Evolutionary conservation across 345 rosid genomes (phyloP).

Genomic region (Populus deltoides): DNA sequence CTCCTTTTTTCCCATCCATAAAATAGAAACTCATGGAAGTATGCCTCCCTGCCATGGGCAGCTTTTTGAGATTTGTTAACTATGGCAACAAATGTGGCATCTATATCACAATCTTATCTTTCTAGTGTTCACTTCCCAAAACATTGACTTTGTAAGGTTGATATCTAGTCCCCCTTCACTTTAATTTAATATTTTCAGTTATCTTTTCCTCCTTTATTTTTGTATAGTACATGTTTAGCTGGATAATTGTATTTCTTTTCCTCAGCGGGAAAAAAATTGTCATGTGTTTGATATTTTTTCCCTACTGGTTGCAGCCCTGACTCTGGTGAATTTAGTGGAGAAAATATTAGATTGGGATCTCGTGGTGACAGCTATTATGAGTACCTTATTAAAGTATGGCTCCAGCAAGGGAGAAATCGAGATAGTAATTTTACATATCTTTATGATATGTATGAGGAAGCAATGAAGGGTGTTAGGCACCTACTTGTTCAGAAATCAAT

Average conservation of each 20-base stretch:
- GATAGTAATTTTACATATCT: conserved; percentile 58
- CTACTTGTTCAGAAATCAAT: conserved; percentile 76
- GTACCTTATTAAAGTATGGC: conserved; percentile 93
- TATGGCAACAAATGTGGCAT: no score
- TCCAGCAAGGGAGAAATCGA: conserved; percentile 60
- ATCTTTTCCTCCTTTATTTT: background rate
- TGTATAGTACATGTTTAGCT: background rate
- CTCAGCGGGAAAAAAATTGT: background rate
- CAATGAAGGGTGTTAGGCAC: conserved; percentile 91
- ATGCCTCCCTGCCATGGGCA: no score
- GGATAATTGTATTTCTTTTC: background rate
- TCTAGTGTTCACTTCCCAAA: no score
- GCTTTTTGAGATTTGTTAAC: no score
- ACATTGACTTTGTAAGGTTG: no score
- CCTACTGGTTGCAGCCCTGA: conserved; percentile 63
- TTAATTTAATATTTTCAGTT: background rate
- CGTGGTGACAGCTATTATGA: conserved; percentile 99
- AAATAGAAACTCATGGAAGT: no score
- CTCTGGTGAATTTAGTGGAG: conserved; percentile 80
- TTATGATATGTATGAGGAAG: conserved; percentile 84
- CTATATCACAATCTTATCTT: no score
- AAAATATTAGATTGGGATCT: conserved; percentile 93
- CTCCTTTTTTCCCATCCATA: no score
- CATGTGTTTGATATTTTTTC: conserved; percentile 18
- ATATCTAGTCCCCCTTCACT: background rate